Conservation (phyloP, 345 rosid species). For the Pelargonium nanum region DNA sequence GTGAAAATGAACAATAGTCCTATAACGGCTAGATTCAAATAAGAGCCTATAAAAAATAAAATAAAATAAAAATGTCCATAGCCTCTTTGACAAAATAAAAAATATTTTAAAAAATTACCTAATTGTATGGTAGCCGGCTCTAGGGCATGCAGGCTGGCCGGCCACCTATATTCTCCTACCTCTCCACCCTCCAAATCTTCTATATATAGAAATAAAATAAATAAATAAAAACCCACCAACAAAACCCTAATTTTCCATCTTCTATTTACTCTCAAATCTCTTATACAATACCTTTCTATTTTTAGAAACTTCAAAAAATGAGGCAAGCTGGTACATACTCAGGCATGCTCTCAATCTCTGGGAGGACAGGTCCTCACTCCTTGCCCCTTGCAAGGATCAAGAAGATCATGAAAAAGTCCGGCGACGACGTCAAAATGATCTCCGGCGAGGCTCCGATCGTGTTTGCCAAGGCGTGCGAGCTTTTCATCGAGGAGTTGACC, state of each 20-base stretch:
- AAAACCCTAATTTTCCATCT: too few species aligned
- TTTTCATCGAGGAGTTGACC: slow-evolving; percentile 51
- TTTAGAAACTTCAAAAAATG: slow-evolving; percentile 13
- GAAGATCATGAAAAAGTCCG: slow-evolving; percentile 66
- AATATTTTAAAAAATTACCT: background rate
- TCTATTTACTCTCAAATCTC: background rate
- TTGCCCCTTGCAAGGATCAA: slow-evolving; percentile 59
- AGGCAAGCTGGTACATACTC: slow-evolving; percentile 53
- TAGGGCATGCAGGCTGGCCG: background rate
- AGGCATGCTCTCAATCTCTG: slow-evolving; percentile 21
- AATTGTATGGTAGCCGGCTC: background rate
- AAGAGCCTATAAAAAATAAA: too few species aligned
- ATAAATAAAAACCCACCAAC: background rate
- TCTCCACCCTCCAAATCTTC: background rate
- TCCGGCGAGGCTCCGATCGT: slow-evolving; percentile 57
- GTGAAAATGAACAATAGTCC: background rate
- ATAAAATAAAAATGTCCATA: background rate
- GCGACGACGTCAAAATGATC: slow-evolving; percentile 53
- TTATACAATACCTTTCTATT: background rate
- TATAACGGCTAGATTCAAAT: background rate
- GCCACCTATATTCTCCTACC: too few species aligned
- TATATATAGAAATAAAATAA: background rate
- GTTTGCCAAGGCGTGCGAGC: slow-evolving; percentile 55
- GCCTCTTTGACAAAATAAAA: background rate
- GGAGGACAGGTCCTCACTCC: slow-evolving; percentile 36